These are phyloP conservation scores for Solanum hybrid DNA, from an alignment of 305 asterid species.

Conservation along the genomic window DNA sequence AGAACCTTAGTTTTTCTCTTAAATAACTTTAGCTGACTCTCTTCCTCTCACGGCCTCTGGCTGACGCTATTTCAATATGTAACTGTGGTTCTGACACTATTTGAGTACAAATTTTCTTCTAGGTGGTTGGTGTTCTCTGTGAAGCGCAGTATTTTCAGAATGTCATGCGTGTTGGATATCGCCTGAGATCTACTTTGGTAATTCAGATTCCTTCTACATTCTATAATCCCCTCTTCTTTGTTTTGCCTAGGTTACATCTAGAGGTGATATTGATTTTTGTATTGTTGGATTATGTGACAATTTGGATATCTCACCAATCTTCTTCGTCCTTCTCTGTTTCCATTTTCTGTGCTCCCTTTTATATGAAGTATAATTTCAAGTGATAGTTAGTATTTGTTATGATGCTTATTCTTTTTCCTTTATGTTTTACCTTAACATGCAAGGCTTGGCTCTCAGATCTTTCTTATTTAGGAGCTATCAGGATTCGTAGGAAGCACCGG, in stretches of 20 bases:
- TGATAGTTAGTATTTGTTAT: background rate
- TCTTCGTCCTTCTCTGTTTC: background rate
- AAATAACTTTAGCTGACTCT: background rate
- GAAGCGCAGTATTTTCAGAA: conserved; percentile 98
- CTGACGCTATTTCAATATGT: background rate
- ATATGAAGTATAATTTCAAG: background rate
- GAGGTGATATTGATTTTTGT: background rate
- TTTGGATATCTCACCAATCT: background rate
- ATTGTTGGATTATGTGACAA: background rate
- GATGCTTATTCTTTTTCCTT: background rate
- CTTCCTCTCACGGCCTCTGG: background rate
- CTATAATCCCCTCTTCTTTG: background rate
- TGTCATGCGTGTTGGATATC: conserved; percentile 95
- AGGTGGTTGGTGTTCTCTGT: conserved; percentile 89
- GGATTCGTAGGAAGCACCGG: background rate
- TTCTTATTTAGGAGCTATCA: background rate
- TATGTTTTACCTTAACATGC: background rate
- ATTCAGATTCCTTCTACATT: conserved; percentile 12
- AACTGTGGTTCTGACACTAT: background rate
- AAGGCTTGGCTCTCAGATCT: background rate
- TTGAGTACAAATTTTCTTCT: conserved; percentile 15
- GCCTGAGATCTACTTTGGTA: conserved; percentile 94
- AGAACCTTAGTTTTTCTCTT: background rate
- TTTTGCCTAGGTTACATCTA: background rate
- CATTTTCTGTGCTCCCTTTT: background rate